A percentile compares a stretch with the other conserved stretches of the same genome.
Conservation (phyloP, 352 stramenopile genomes). For the Globisporangium lucens region DNA sequence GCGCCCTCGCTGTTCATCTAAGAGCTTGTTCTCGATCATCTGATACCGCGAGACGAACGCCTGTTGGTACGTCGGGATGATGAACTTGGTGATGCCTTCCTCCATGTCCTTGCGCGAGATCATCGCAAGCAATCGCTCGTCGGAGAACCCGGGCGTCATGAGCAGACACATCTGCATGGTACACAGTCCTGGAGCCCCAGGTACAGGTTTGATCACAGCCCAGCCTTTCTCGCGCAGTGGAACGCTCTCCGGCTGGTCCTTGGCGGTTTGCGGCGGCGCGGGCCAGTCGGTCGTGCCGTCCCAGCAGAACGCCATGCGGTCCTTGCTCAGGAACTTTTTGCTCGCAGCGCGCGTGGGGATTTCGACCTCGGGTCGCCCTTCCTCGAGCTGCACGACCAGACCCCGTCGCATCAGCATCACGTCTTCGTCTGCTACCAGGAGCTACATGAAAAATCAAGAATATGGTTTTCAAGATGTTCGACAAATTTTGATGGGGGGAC, state of each 20-base stretch:
- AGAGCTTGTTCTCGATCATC: slow-evolving; percentile 19
- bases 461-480: not conserved
- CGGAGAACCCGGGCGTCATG: slow-evolving; percentile 2
- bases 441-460: not conserved
- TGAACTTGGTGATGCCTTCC: not conserved
- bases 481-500: too few relatives aligned
- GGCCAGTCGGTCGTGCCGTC: slow-evolving; percentile 17
- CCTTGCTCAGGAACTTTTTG: slow-evolving; percentile 16
- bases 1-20: slow-evolving; percentile 4
- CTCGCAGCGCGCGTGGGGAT: not conserved
- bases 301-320: slow-evolving; percentile 14
- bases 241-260: not conserved
- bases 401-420: slow-evolving; percentile 4
- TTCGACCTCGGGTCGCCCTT: not conserved
- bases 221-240: slow-evolving; percentile 14
- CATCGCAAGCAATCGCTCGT: not conserved
- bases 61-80: slow-evolving; percentile 12
- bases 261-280: not conserved
- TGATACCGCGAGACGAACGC: slow-evolving; percentile 11
- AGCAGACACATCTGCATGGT: slow-evolving; percentile 5
- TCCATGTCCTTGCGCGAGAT: not conserved
- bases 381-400: not conserved
- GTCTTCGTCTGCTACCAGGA: not conserved
- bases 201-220: slow-evolving; percentile 7
- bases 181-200: not conserved